Conservation (phyloP, 805 yeast genomes). For the Sugiyamaella qingdaonensis region DNA sequence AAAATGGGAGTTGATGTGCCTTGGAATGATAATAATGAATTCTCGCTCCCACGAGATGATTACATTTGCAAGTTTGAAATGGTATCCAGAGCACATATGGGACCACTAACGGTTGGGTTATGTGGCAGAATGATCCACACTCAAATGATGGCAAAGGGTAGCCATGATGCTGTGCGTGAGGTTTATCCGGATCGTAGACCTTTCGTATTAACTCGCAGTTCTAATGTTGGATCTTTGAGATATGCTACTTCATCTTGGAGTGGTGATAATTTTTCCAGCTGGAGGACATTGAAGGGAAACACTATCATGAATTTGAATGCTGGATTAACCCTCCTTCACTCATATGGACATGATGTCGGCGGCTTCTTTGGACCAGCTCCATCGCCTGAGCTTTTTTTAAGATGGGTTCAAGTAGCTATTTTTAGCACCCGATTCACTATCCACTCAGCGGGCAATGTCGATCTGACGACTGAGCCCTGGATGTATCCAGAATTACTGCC, state of each 20-base stretch:
- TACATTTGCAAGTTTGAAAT: conserved; percentile 1
- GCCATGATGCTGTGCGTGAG: neutral
- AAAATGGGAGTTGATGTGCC: conserved; percentile 1
- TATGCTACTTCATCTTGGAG: conserved; percentile 2
- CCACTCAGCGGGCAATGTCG: neutral
- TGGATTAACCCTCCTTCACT: neutral
- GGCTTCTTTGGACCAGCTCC: conserved; percentile 5
- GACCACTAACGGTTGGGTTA: neutral
- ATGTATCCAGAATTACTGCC: conserved; percentile 9
- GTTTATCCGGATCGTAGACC: neutral
- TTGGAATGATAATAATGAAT: conserved; percentile 9
- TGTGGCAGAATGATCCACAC: conserved; percentile 4
- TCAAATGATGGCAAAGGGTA: conserved; percentile 1
- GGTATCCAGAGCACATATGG: neutral
- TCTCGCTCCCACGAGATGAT: neutral
- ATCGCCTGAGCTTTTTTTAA: neutral
- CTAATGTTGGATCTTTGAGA: conserved; percentile 2
- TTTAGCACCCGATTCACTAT: conserved; percentile 4
- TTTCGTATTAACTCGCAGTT: conserved; percentile 1
- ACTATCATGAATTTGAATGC: conserved; percentile 6
- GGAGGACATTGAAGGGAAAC: conserved; percentile 1
- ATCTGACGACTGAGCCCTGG: conserved; percentile 6
- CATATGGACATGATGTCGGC: conserved; percentile 7
- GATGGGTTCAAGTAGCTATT: conserved; percentile 6
- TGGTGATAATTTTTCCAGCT: conserved; percentile 4